Evolutionary conservation across 2,329 filamentous ascomycete species (phyloP), one percentile per base, ranked within the genome.

Genomic region (Apiospora rasikravindrae): DNA sequence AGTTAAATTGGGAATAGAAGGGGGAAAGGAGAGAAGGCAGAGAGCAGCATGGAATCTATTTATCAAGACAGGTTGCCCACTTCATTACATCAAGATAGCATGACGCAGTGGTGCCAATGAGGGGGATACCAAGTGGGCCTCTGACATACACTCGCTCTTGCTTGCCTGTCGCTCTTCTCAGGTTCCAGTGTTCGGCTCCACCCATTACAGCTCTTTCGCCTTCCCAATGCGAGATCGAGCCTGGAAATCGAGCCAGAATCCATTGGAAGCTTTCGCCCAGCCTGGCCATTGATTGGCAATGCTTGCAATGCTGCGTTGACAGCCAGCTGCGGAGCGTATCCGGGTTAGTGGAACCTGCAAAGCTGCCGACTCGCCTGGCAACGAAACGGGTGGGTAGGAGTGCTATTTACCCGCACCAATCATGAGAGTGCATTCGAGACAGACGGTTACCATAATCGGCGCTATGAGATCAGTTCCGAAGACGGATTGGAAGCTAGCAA

Each of bases 71-170:
- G 19, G 53, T 40, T n/a, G 57, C 19, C 3, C 33, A n/a, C 57
- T 64, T 7, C 22, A 61, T 64, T 64, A 40, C 29, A 40, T 64
- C 57, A 64, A 64, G 57, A 64, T 19, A 29, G 57, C 57, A 64
- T 64, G 57, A 64, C 57, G 57, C 57, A 64, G 57, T 64, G 53
- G 53, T 61, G 53, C 16, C 53, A 61, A 37, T 61, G 57, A 64
- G 57, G 57, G 57, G 57, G 19, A 40, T 64, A 40, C 57, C 22
- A 64, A 40, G 57, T 64, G 57, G 57, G 57, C 57, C 57, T 4
- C 29, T 40, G 57, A 64, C 29, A 40, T 40, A 37, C 29, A 13
- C 5, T 37, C 33, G 33, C 33, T 37, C 33, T 26, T 22, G 53
- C 29, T 57, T 7, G 26, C 51, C 11, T n/a, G n/a, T n/a, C n/a